Evolutionary conservation across 2,329 filamentous ascomycete genomes (phyloP).

Genomic region (Orbilia brochopaga): DNA sequence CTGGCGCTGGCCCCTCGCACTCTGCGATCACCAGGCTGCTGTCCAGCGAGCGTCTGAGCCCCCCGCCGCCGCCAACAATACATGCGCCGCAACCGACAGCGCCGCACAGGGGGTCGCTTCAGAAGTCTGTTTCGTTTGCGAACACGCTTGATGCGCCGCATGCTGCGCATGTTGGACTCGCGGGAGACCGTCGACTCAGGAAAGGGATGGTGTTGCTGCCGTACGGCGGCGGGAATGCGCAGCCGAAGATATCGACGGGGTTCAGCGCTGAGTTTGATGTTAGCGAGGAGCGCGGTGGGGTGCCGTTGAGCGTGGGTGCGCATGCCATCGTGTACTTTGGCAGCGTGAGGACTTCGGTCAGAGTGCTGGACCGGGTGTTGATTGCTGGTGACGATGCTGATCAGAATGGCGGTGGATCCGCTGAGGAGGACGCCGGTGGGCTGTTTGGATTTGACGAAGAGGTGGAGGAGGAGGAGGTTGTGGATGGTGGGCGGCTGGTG

Average conservation of each 20-base stretch:
- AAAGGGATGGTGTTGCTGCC: constrained; percentile 85
- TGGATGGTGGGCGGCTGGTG: background rate
- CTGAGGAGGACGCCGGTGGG: constrained; percentile 61
- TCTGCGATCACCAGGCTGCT: constrained; percentile 45
- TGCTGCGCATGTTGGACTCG: constrained; percentile 31
- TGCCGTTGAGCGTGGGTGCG: constrained; percentile 68
- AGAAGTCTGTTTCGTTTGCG: constrained; percentile 61
- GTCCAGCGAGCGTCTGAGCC: constrained; percentile 27
- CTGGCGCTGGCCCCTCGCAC: constrained; percentile 44
- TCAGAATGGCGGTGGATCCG: constrained; percentile 55
- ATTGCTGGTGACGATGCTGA: constrained; percentile 52
- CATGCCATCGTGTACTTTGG: constrained; percentile 84
- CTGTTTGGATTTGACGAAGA: too few relatives aligned
- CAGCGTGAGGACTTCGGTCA: constrained; percentile 81
- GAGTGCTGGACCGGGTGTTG: constrained; percentile 66
- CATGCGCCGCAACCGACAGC: constrained; percentile 56
- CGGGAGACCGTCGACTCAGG: constrained; percentile 59
- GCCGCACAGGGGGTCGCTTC: constrained; percentile 54
- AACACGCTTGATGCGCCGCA: constrained; percentile 34
- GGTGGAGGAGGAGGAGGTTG: constrained; percentile 54
- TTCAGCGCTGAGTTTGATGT: constrained; percentile 75
- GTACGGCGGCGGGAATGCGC: constrained; percentile 59
- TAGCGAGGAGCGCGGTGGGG: constrained; percentile 59
- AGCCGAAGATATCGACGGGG: constrained; percentile 70
- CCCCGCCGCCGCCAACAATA: constrained; percentile 17